These are phyloP conservation scores for Euphorbia celastroides DNA, from an alignment of 441 rosid genomes.

Conservation along the genomic window DNA sequence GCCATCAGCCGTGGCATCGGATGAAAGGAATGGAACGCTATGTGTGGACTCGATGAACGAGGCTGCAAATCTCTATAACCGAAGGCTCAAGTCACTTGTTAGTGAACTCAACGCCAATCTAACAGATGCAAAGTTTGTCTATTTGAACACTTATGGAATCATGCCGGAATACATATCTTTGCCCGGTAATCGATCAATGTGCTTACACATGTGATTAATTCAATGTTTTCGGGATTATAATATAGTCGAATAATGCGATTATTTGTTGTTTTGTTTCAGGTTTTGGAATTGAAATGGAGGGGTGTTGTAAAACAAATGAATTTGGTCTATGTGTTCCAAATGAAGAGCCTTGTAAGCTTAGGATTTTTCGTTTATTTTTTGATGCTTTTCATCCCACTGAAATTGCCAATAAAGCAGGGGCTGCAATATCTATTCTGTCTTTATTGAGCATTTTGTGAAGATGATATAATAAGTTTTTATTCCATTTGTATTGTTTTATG, in stretches of 20 bases:
- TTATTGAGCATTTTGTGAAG: background rate
- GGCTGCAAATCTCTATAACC: constrained; percentile 40
- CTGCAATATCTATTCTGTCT: background rate
- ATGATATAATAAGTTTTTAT: no score
- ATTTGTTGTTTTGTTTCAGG: constrained; percentile 19
- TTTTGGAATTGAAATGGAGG: constrained; percentile 25
- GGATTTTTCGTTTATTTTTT: constrained; percentile 35
- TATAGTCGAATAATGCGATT: background rate
- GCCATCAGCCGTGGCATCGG: constrained; percentile 23
- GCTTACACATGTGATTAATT: background rate
- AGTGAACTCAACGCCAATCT: constrained; percentile 33
- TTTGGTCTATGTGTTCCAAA: constrained; percentile 33
- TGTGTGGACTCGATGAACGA: constrained; percentile 38
- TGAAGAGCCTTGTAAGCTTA: constrained; percentile 30
- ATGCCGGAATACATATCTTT: background rate
- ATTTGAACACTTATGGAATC: constrained; percentile 22
- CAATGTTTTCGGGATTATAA: no score
- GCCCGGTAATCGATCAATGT: constrained; percentile 7
- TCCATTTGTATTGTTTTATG: no score
- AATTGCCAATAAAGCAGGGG: constrained; percentile 7
- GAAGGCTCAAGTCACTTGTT: constrained; percentile 32
- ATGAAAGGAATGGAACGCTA: constrained; percentile 22
- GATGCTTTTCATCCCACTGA: constrained; percentile 61
- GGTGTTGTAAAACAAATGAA: constrained; percentile 47
- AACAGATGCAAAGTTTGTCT: constrained; percentile 39